Evolutionary conservation across 2,329 filamentous ascomycete genomes (phyloP).

Genomic region (Sporothrix schenckii): DNA sequence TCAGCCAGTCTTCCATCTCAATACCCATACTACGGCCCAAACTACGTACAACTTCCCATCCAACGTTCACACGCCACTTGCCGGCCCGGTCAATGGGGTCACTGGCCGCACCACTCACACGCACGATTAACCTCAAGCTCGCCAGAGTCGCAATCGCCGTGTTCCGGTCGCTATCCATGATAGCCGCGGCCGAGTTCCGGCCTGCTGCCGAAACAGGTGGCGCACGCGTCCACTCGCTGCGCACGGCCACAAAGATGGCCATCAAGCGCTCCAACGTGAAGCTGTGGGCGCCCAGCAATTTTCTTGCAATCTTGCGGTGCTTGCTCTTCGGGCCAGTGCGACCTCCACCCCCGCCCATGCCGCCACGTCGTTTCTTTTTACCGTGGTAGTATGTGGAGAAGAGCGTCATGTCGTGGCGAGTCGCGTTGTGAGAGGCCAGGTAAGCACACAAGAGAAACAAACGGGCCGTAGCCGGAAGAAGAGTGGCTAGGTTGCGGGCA

Average conservation of each 20-base stretch:
- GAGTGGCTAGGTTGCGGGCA: slow-evolving; percentile 48
- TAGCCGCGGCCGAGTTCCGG: slow-evolving; percentile 37
- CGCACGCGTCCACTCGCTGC: slow-evolving; percentile 56
- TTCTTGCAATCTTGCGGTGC: slow-evolving; percentile 73
- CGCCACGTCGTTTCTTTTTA: slow-evolving; percentile 54
- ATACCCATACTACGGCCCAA: slow-evolving; percentile 74
- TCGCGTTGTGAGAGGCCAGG: slow-evolving; percentile 77
- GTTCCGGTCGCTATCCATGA: slow-evolving; percentile 59
- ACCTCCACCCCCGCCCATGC: slow-evolving; percentile 43
- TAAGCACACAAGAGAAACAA: slow-evolving; percentile 77
- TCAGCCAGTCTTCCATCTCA: slow-evolving; percentile 77
- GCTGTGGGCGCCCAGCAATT: slow-evolving; percentile 73
- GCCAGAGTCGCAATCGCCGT: slow-evolving; percentile 72
- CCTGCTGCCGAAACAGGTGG: slow-evolving; percentile 37
- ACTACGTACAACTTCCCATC: slow-evolving; percentile 73
- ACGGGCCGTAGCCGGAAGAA: slow-evolving; percentile 72
- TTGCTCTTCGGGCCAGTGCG: slow-evolving; percentile 46
- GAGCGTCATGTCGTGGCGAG: slow-evolving; percentile 70
- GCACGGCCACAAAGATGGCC: slow-evolving; percentile 72
- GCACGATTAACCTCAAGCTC: slow-evolving; percentile 68
- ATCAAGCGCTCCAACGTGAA: slow-evolving; percentile 79
- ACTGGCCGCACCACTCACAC: slow-evolving; percentile 59
- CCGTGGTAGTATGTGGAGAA: slow-evolving; percentile 72
- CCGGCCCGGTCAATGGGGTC: slow-evolving; percentile 70
- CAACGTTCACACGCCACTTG: slow-evolving; percentile 77